Base-by-base conservation (phyloP, 352 stramenopile genomes). In the Phytophthora citricola region DNA sequence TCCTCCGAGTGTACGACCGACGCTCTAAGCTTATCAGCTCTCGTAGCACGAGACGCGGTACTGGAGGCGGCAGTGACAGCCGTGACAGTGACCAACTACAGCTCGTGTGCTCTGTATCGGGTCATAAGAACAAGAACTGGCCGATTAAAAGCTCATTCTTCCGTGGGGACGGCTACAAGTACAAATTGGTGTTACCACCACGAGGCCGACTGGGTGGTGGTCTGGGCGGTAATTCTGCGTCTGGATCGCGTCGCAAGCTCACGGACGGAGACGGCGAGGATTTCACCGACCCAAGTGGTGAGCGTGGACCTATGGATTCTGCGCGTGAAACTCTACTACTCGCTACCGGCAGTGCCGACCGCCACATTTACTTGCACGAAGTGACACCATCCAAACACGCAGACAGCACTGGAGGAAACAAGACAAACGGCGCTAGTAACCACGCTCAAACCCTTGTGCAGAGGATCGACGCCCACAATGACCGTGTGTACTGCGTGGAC, bases 41-140 rank as follows among this genome's bases (percentile, higher is more conserved):
- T 50, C 71, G 71, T 32, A 71, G 55, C 39, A 66, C 59, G 7
- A 66, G 65, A 36, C 70, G 66, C 50, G 66, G 66, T 10, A 36
- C 66, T 60, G 57, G 56, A 36, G 71, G 58, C 36, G 38, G 58
- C 17, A 62, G 49, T 43, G 85, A 83, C 51, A 82, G 69, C 2
- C 67, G 80, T 43, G 81, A 85, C 20, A 78, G 85, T 40, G 87
- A 95, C 58, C 85, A 90, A 55, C 81, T 95, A 66, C 85, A 94
- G 50, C 66, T 95, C 22, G 79, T 87, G 17, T 92, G 85, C 63
- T 87, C 83, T 51, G 84, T 95, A 17, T 87, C 83, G 32, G 83
- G 89, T 47, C 87, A 97, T 71, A 94, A 93, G 65, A 97, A 94
- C 77, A 97, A 95, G 72, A 95, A 96, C 64, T 97, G 89, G 89